Base-by-base conservation (phyloP, 1,139 yeast species). In the Pneumocystis sp. region DNA sequence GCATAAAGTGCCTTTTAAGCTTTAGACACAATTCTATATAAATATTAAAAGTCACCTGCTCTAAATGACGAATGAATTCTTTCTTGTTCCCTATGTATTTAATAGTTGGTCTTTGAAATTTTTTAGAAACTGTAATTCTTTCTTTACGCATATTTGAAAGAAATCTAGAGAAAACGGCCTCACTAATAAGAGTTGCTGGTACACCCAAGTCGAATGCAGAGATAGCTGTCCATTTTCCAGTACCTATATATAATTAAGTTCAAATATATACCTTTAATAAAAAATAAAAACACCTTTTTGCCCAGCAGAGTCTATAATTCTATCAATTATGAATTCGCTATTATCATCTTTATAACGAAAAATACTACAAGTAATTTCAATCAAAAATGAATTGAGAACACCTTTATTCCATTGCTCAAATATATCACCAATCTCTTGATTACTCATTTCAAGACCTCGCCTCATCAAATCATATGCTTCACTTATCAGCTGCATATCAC, bases 201-300 rank as follows among this genome's bases (percentile, higher is more conserved):
- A 89, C 89, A 79, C 97, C 98, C 74, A 93, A 83, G 79, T 93
- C 98, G 74, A 93, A 83, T 70, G 98, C 97, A 77, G 90, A 90
- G 78, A 91, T 88, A 71, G 97, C 97, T 72, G 97, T 93, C 98
- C 98, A 93, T 83, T 93, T 93, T 82, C 98, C 98, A 72, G 98
- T 93, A 84, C 98, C 57, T 50, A 50, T 12, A 50, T 50, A 50
- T 7, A 50, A 50, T 40, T 40, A 15, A 40, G 15, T 25, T 50
- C 7, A 25, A 10, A 7, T 19, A 25, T 15, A 12, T 10, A 2
- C 15, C 15, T 50, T 50, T 2, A 50, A 19, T 19, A 3, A 44
- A 44, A 42, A 17, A 40, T 40, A 40, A 15, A 5, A 3, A 15
- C n/a, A 50, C 57, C 98, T 84, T 93, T 93, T 83, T 93, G 98